A percentile compares a stretch with the other conserved stretches of the same genome.
Evolutionary conservation across 352 stramenopile genomes (phyloP).

Genomic region (Phytophthora fragariaefolia): DNA sequence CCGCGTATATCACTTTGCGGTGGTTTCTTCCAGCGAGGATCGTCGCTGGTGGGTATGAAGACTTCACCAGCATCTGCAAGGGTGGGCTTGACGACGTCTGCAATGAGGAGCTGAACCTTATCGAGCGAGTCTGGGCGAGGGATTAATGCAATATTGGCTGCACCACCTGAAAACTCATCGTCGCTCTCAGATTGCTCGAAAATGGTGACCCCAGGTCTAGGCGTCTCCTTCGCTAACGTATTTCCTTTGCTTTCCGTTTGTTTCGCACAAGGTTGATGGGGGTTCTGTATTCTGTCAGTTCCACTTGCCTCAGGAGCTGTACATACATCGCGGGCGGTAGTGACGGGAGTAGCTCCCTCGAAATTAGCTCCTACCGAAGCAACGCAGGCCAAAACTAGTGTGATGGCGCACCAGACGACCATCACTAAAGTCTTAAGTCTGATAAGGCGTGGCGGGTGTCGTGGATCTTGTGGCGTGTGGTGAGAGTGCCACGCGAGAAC

Average conservation of each 20-base stretch:
- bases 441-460: too few relatives aligned
- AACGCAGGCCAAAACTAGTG: background rate
- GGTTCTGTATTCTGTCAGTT: background rate
- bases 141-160: slow-evolving; percentile 22
- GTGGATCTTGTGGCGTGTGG: too few relatives aligned
- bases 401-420: background rate
- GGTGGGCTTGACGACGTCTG: slow-evolving; percentile 1
- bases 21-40: slow-evolving; percentile 7
- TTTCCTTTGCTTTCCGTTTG: too few relatives aligned
- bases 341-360: background rate
- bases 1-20: slow-evolving; percentile 3
- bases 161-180: too few relatives aligned
- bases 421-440: background rate
- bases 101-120: slow-evolving; percentile 10
- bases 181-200: background rate
- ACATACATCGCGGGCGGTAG: background rate
- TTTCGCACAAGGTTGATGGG: background rate
- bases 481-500: too few relatives aligned
- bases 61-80: background rate
- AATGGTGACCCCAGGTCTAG: too few relatives aligned
- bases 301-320: background rate
- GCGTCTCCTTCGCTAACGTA: too few relatives aligned
- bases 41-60: slow-evolving; percentile 7
- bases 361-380: background rate
- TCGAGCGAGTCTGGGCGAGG: background rate